Base-by-base conservation (phyloP, 768 basidiomycete species). In the Cubamyces sp. region DNA sequence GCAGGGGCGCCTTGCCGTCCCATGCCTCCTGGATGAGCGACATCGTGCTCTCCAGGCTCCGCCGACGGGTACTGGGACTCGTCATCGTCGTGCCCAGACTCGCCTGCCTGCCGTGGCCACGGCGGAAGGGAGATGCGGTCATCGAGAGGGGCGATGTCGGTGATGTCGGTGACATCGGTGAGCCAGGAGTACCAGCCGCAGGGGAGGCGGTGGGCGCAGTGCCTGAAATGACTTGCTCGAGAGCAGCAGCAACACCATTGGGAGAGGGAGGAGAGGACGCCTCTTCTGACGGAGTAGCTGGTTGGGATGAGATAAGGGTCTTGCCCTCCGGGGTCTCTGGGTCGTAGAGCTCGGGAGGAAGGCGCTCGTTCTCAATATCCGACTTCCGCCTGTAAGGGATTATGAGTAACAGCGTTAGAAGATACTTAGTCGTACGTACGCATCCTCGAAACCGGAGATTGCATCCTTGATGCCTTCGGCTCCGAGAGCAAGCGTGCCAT, bases 291-390 rank as follows among this genome's bases (percentile, higher is more conserved):
- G 89, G 85, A 0, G 87, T 84, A 12, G 81, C 76, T 0, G 91
- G 89, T 18, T 51, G 71, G 65, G 58, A 91, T 69, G 64, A 87
- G 42, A 76, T 69, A 48, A 73, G 83, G 7, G 88, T 85, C 65
- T 83, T 86, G 58, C 87, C 88, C 75, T 90, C 87, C 65, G 84
- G 84, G 11, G 86, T 88, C 64, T 83, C 78, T 6, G 87, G 88
- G 70, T 98, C 96, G 73, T 94, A 90, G 18, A 99, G 82, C 16
- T 98, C 94, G 2, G 96, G 96, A 2, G 96, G 97, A n/a, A 98
- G 80, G 37, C 95, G 90, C 76, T 99, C 97, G 77, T 98, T 98
- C 77, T 98, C 96, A 67, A 98, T 98, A 80, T 98, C 97, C 46
- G 92, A 94, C 78, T 95, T 96, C 63, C 95, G 94, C 43, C 94